Evolutionary conservation across 176 grass and related monocot species (phyloP), one percentile per base, ranked within the genome.

Genomic region (Raddia guianensis): DNA sequence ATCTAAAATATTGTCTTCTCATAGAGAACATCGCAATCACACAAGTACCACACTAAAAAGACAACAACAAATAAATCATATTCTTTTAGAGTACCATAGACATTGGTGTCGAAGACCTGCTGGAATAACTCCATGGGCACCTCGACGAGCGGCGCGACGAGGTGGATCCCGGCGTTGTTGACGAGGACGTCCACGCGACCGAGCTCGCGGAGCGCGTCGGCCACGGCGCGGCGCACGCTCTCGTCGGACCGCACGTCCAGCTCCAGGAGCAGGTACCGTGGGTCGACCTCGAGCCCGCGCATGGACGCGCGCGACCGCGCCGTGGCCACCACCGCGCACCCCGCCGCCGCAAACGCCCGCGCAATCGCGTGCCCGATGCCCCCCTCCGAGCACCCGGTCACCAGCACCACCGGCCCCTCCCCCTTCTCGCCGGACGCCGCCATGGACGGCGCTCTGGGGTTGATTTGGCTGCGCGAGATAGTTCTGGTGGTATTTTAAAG

Each of bases 151-250:
- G 95, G 95, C 56, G 95, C 92, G 40, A 98, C 95, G 63, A 95
- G 79, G 81, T 98, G 95, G 64, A 98, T 61, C 43, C 95, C 95
- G 10, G 95, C 90, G 77, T 98, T 98, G 67, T 98, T 98, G 15
- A 98, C 92, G 53, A 98, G 90, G 60, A 98, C 92, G 72, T 98
- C 95, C 78, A 98, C 76, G 66, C 84, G 75, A 4, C 90, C 92
- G 20, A 82, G 82, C 73, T 87, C 70, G 52, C 70, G 68, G 47
- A 98, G 11, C 49, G 89, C 47, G n/a, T 77, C 72, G 8, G 49
- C 74, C 49, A 98, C 88, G 21, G 81, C 84, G 65, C 68, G 63
- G 69, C 74, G 61, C 16, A 69, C 66, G 84, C 88, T 88, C 42
- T 89, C 87, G 13, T 94, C 90, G 20, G 86, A 94, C 4, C 83